A percentile compares a stretch with the other conserved stretches of the same genome.
Evolutionary conservation across 371 early-diverging fungal species (phyloP).

Genomic region (Apophysomyces ossiformis): DNA sequence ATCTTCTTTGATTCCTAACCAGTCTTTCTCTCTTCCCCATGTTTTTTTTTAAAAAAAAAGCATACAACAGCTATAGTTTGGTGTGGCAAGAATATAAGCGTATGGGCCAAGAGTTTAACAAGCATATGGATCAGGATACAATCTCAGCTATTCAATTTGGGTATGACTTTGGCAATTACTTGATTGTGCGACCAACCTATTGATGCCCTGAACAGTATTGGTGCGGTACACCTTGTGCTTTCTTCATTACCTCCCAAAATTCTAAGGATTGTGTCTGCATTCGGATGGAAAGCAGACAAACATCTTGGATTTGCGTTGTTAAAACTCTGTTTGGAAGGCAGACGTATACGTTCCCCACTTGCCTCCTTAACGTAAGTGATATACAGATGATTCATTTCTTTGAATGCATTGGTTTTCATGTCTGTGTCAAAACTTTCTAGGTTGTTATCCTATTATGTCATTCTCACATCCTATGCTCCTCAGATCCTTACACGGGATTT

Average conservation of each 20-base stretch:
- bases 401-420: background rate
- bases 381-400: background rate
- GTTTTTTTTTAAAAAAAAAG: conserved; percentile 13
- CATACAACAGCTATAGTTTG: conserved; percentile 44
- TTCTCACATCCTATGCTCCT: conserved; percentile 50
- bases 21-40: no score
- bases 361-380: conserved; percentile 55
- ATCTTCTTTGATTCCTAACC: no score
- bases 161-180: conserved; percentile 19
- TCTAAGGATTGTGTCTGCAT: conserved; percentile 53
- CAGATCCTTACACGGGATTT: conserved; percentile 47
- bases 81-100: conserved; percentile 49
- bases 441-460: conserved; percentile 46
- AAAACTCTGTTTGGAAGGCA: conserved; percentile 50
- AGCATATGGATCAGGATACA: conserved; percentile 39
- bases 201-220: conserved; percentile 38
- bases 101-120: conserved; percentile 44
- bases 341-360: conserved; percentile 58
- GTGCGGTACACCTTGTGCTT: conserved; percentile 57
- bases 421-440: conserved; percentile 13
- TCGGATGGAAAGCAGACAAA: conserved; percentile 61
- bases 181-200: conserved; percentile 4
- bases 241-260: conserved; percentile 61
- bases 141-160: conserved; percentile 48
- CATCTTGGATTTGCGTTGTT: conserved; percentile 61